A percentile compares a stretch with the other conserved stretches of the same genome.
Conservation (phyloP, 495 filamentous ascomycete genomes). For the Glonium stellatum region DNA sequence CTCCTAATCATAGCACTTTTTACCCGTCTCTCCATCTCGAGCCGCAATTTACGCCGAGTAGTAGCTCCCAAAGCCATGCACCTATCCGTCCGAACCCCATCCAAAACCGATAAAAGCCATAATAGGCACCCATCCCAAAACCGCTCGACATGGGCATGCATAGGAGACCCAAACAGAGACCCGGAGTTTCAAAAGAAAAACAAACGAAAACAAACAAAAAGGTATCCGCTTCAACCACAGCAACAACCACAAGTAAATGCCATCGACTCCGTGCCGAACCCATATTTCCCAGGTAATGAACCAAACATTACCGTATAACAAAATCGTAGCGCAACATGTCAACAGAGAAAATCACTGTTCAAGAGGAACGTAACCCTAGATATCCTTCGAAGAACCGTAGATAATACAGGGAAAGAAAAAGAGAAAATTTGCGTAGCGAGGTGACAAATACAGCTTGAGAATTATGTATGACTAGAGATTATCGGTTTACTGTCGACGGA, state of each 20-base stretch:
- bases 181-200: slow-evolving; percentile 10
- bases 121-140: slow-evolving; percentile 9
- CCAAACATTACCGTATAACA: slow-evolving; percentile 11
- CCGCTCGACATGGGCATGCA: slow-evolving; percentile 23
- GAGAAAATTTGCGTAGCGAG: slow-evolving; percentile 9
- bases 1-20: slow-evolving; percentile 25
- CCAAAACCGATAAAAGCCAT: slow-evolving; percentile 15
- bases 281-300: neutral
- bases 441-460: slow-evolving; percentile 6
- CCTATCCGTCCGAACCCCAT: slow-evolving; percentile 10
- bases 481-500: slow-evolving; percentile 27
- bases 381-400: slow-evolving; percentile 5
- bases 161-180: slow-evolving; percentile 1
- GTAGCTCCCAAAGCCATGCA: slow-evolving; percentile 4
- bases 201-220: slow-evolving; percentile 17
- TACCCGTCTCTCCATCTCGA: slow-evolving; percentile 8
- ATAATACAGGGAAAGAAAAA: slow-evolving; percentile 26
- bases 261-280: slow-evolving; percentile 12
- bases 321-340: slow-evolving; percentile 9
- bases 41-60: slow-evolving; percentile 17
- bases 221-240: slow-evolving; percentile 27
- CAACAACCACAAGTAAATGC: slow-evolving; percentile 2
- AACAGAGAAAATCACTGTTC: slow-evolving; percentile 15
- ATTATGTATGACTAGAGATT: slow-evolving; percentile 25
- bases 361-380: slow-evolving; percentile 1